These are phyloP conservation scores for Phaeosphaeria sp. DNA, from an alignment of 2,329 filamentous ascomycete genomes.

Conservation along the genomic window DNA sequence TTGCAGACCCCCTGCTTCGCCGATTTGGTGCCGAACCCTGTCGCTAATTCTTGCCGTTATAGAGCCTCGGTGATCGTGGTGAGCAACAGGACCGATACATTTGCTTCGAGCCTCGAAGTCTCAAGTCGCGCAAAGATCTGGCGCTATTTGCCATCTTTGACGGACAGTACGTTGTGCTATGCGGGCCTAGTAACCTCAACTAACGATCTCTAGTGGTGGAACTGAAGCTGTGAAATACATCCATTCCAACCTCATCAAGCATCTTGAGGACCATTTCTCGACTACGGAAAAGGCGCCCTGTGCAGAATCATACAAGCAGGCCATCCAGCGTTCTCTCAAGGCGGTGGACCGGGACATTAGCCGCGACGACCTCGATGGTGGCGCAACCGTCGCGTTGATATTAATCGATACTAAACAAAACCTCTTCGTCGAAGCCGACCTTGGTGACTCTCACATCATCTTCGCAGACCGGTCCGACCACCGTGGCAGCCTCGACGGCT, in stretches of 20 bases:
- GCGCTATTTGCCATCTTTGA: conserved; percentile 32
- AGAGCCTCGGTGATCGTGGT: conserved; percentile 29
- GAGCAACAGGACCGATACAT: conserved; percentile 34
- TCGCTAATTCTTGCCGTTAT: conserved; percentile 22
- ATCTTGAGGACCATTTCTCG: conserved; percentile 26
- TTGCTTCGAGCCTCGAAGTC: conserved; percentile 18
- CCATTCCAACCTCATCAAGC: conserved; percentile 20
- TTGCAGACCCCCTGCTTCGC: background rate
- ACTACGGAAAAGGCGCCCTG: conserved; percentile 17
- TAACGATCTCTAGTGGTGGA: conserved; percentile 23
- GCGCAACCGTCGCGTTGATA: conserved; percentile 31
- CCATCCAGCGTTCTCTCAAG: conserved; percentile 29
- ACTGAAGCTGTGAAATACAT: conserved; percentile 26
- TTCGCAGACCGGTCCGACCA: conserved; percentile 21
- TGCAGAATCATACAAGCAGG: conserved; percentile 26
- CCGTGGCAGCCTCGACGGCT: conserved; percentile 6
- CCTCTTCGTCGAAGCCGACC: conserved; percentile 27
- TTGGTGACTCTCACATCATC: conserved; percentile 32
- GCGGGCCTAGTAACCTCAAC: background rate
- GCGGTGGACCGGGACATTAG: conserved; percentile 26
- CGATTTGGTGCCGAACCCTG: conserved; percentile 7
- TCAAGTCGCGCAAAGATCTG: conserved; percentile 30
- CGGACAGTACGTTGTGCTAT: conserved; percentile 25
- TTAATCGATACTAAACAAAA: conserved; percentile 30
- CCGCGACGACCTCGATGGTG: conserved; percentile 23